These are phyloP conservation scores for Poronia punctata DNA, from an alignment of 495 filamentous ascomycete genomes.

Conservation along the genomic window DNA sequence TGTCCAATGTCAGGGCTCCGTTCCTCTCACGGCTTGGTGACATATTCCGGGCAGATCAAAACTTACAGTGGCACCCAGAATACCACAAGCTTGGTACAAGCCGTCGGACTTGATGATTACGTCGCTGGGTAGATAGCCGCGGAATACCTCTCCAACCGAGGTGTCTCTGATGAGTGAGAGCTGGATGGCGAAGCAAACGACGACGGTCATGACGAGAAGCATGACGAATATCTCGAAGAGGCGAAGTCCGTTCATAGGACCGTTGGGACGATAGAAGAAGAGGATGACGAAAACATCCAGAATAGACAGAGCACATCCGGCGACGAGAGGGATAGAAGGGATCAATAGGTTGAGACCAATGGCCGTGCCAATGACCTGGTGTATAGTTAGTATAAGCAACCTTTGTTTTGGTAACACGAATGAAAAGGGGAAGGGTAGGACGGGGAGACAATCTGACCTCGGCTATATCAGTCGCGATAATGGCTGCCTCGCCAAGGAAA, in stretches of 20 bases:
- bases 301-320: constrained; percentile 80
- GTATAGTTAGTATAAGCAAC: constrained; percentile 6
- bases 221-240: constrained; percentile 78
- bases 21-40: not conserved
- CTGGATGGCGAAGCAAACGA: constrained; percentile 86
- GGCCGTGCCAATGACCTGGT: constrained; percentile 78
- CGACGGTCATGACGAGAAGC: constrained; percentile 72
- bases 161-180: constrained; percentile 68
- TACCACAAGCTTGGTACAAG: constrained; percentile 85
- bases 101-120: constrained; percentile 60
- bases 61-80: constrained; percentile 73
- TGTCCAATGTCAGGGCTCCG: too few relatives aligned
- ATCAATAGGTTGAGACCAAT: constrained; percentile 84
- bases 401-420: not conserved
- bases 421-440: too few relatives aligned
- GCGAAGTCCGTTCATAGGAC: constrained; percentile 64
- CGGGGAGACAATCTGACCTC: constrained; percentile 40
- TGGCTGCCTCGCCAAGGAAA: constrained; percentile 68
- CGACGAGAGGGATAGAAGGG: constrained; percentile 69
- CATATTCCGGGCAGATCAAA: too few relatives aligned
- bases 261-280: constrained; percentile 74
- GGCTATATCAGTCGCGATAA: constrained; percentile 85
- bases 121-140: constrained; percentile 73
- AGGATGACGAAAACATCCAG: constrained; percentile 79
- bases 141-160: constrained; percentile 68